Evolutionary conservation across 768 basidiomycete genomes (phyloP).

Genomic region (Xanthoconium stramineum): DNA sequence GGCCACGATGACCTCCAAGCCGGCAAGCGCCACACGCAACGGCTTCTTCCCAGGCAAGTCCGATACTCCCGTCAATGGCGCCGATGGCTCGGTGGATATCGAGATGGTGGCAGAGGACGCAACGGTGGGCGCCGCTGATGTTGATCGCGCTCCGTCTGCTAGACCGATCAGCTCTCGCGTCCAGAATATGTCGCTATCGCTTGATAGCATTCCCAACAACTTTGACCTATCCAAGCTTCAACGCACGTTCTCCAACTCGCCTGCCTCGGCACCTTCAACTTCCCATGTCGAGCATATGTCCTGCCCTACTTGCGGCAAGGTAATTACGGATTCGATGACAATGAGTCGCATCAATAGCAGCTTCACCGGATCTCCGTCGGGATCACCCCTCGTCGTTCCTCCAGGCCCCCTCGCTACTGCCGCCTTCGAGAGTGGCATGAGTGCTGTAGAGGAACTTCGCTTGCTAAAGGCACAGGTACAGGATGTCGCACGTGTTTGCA

Average conservation of each 20-base stretch:
- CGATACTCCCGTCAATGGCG: slow-evolving; percentile 15
- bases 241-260: slow-evolving; percentile 30
- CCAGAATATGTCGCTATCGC: slow-evolving; percentile 48
- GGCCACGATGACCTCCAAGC: slow-evolving; percentile 19
- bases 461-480: slow-evolving; percentile 83
- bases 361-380: slow-evolving; percentile 28
- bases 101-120: slow-evolving; percentile 28
- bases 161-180: slow-evolving; percentile 29
- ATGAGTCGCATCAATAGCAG: slow-evolving; percentile 28
- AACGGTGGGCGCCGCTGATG: slow-evolving; percentile 25
- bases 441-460: slow-evolving; percentile 72
- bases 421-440: slow-evolving; percentile 58
- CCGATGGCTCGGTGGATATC: slow-evolving; percentile 22
- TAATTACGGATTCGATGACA: slow-evolving; percentile 42
- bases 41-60: slow-evolving; percentile 26
- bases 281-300: slow-evolving; percentile 38
- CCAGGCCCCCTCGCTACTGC: slow-evolving; percentile 56
- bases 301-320: slow-evolving; percentile 57
- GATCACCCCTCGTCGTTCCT: slow-evolving; percentile 45
- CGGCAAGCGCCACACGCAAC: slow-evolving; percentile 3
- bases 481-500: slow-evolving; percentile 76
- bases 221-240: slow-evolving; percentile 35
- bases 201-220: slow-evolving; percentile 45
- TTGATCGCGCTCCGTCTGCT: slow-evolving; percentile 18
- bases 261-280: slow-evolving; percentile 45